A percentile compares a stretch with the other conserved stretches of the same genome.
Conservation (phyloP, 1,139 yeast genomes). For the Eremothecium coryli region DNA sequence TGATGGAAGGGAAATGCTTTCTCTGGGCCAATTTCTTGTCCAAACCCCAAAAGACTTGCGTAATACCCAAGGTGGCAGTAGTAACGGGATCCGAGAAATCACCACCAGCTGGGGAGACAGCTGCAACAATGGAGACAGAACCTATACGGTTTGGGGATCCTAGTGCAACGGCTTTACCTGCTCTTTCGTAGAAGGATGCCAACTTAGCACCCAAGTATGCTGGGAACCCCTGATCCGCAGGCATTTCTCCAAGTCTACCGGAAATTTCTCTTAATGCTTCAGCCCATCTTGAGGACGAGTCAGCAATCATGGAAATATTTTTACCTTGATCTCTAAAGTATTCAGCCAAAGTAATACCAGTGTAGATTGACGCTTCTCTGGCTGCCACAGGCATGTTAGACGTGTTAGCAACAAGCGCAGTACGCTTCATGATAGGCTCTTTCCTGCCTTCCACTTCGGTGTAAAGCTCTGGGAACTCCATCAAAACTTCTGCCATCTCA, state of each 20-base stretch:
- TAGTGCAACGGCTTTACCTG: conserved; percentile 90
- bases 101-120: conserved; percentile 99
- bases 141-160: conserved; percentile 97
- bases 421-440: conserved; percentile 99
- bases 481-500: conserved; percentile 98
- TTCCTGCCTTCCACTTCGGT: conserved; percentile 87
- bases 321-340: conserved; percentile 99
- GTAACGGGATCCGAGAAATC: conserved; percentile 99
- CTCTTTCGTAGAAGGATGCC: conserved; percentile 98
- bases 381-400: conserved; percentile 99
- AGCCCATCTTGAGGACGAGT: conserved; percentile 99
- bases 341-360: conserved; percentile 97
- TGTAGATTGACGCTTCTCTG: conserved; percentile 97
- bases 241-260: conserved; percentile 99
- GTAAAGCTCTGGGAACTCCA: conserved; percentile 97
- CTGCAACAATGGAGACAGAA: conserved; percentile 97
- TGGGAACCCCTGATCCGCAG: conserved; percentile 99
- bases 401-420: conserved; percentile 95
- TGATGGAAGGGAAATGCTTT: conserved; percentile 98
- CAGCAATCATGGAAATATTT: conserved; percentile 98
- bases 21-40: conserved; percentile 98
- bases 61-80: conserved; percentile 93
- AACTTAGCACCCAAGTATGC: conserved; percentile 98
- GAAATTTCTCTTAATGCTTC: conserved; percentile 99
- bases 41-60: conserved; percentile 99